Base-by-base conservation (phyloP, 352 stramenopile genomes). In the Globisporangium carolinianum region DNA sequence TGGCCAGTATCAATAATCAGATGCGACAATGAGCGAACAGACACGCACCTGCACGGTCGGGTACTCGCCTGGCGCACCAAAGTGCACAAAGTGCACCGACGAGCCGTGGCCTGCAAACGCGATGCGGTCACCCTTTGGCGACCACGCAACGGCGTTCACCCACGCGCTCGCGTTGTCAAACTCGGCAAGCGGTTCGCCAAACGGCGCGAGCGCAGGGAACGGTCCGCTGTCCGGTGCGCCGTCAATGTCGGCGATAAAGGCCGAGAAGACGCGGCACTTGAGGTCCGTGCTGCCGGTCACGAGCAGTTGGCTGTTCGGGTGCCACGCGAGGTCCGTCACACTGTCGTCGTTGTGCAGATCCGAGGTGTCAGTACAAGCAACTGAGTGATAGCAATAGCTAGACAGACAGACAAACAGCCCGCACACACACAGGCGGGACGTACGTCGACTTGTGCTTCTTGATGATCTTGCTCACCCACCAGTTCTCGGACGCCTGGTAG, bases 361-460 rank as follows among this genome's bases (percentile, higher is more conserved):
- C 15, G 6, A 47, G 58, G 7, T 39, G 39, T 24, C 1, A 37
- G 39, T 17, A 9, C 12, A 9, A 15, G 15, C 38, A 5, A 5
- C 5, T 4, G 35, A 32, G 12, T 39, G 2, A 48, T 18, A 53
- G 41, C 61, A 37, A 55, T 12, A 61, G 36, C 24, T 4, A 11
- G 1, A 8, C 39, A 18, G 6, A 53, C 24, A 6, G 15, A 32
- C 24, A 32, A 32, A 32, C 24, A 32, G 24, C 24, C 24, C 24
- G 24, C 1, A 32, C 24, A 32, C 24, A 32, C 24, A 32, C 24
- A 32, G 24, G 2, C 24, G 24, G 24, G 2, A 96, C 72, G 57
- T 91, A 94, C 84, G 93, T 97, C 42, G 86, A 97, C 77, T 98
- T 98, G 79, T 98, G 90, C 65, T 97, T 97, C 72, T 98, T 98